Percentiles rank a stretch among this genome's conserved stretches.
Evolutionary conservation across 2,329 filamentous ascomycete genomes (phyloP).

Genomic region (Sclerotinia spermophila): DNA sequence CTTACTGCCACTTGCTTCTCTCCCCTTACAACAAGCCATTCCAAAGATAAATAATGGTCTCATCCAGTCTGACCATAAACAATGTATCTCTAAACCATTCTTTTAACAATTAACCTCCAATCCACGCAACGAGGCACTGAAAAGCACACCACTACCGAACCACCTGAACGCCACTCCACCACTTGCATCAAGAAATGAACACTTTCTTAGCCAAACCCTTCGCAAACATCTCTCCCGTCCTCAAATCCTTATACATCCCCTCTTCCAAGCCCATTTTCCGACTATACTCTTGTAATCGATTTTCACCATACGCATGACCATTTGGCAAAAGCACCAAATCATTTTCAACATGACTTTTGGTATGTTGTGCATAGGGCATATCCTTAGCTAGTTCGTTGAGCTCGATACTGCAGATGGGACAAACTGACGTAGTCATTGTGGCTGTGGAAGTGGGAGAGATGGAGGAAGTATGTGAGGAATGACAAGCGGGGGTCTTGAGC

Average conservation of each 20-base stretch:
- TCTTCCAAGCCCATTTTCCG: constrained; percentile 69
- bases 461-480: constrained; percentile 48
- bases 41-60: neutral
- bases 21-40: neutral
- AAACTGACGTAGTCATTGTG: constrained; percentile 60
- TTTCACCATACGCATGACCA: constrained; percentile 76
- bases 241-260: constrained; percentile 72
- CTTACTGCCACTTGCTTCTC: neutral
- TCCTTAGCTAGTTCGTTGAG: constrained; percentile 85
- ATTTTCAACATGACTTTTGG: constrained; percentile 85
- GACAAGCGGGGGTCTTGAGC: constrained; percentile 92
- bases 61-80: too few species aligned
- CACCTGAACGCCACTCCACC: neutral
- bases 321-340: constrained; percentile 87
- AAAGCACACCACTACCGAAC: neutral
- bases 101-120: neutral
- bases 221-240: constrained; percentile 65
- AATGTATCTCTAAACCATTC: too few species aligned
- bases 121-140: neutral
- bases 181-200: constrained; percentile 65
- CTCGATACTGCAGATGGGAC: constrained; percentile 93
- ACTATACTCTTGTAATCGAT: constrained; percentile 70
- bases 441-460: constrained; percentile 35
- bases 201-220: constrained; percentile 73
- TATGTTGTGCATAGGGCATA: constrained; percentile 93